A percentile compares a stretch with the other conserved stretches of the same genome.
Evolutionary conservation across 192 early-diverging fungal species (phyloP).

Genomic region (Coemansia sp.): DNA sequence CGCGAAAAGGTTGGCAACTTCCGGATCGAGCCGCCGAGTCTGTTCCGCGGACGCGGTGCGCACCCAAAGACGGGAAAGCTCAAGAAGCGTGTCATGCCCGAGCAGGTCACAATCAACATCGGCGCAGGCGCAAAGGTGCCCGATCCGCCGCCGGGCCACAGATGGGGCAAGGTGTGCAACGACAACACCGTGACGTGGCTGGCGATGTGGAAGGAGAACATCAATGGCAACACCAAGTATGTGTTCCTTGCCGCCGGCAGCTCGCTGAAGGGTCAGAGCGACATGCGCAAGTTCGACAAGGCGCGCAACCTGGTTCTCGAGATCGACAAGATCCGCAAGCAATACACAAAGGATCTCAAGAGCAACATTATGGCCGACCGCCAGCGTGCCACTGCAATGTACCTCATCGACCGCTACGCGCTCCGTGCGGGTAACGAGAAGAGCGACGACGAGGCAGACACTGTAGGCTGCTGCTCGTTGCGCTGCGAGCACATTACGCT

Average conservation of each 20-base stretch:
- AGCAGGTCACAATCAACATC: constrained; percentile 93
- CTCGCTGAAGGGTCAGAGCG: constrained; percentile 94
- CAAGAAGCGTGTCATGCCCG: constrained; percentile 87
- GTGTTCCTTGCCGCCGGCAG: constrained; percentile 92
- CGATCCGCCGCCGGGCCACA: constrained; percentile 81
- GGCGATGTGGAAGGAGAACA: constrained; percentile 98
- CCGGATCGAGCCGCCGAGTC: constrained; percentile 91
- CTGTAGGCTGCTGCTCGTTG: constrained; percentile 97
- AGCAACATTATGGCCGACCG: constrained; percentile 78
- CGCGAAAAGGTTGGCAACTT: constrained; percentile 98
- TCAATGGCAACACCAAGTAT: constrained; percentile 91
- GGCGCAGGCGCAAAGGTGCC: constrained; percentile 76
- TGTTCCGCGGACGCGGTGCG: constrained; percentile 96
- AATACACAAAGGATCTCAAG: constrained; percentile 79
- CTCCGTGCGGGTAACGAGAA: constrained; percentile 98
- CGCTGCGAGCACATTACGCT: constrained; percentile 89
- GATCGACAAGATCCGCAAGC: constrained; percentile 67
- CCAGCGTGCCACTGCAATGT: constrained; percentile 92
- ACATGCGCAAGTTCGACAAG: constrained; percentile 95
- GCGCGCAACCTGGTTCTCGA: constrained; percentile 79
- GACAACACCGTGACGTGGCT: constrained; percentile 95
- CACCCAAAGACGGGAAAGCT: constrained; percentile 93
- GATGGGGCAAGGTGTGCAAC: constrained; percentile 83
- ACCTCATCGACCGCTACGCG: constrained; percentile 92
- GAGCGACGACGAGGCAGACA: constrained; percentile 96